A percentile compares a stretch with the other conserved stretches of the same genome.
Conservation (phyloP, 352 stramenopile genomes). For the Globisporangium cylindrosporum region DNA sequence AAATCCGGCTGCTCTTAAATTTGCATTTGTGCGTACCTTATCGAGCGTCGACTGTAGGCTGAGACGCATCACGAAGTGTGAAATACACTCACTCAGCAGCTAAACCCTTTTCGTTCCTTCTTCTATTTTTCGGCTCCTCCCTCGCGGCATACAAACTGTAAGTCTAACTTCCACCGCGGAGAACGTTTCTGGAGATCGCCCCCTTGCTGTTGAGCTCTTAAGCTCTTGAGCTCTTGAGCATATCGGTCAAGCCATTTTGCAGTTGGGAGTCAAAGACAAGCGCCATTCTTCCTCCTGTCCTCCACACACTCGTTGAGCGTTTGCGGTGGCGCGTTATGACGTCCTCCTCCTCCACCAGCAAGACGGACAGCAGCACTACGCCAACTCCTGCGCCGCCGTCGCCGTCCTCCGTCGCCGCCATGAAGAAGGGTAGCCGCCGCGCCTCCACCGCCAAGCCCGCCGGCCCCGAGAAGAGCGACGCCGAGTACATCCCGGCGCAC, state of each 20-base stretch:
- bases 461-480: conserved; percentile 36
- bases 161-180: neutral
- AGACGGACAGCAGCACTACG: neutral
- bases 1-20: too few species aligned
- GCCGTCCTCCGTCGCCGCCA: conserved; percentile 10
- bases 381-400: neutral
- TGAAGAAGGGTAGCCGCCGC: conserved; percentile 3
- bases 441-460: neutral
- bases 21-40: too few species aligned
- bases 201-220: neutral
- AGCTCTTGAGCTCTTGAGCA: neutral
- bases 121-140: neutral
- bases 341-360: neutral
- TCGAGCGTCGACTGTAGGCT: too few species aligned
- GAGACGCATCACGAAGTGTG: too few species aligned
- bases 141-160: neutral
- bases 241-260: neutral
- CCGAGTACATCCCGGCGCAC: conserved; percentile 86
- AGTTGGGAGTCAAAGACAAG: conserved; percentile 6
- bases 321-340: conserved; percentile 2
- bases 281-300: neutral
- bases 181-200: neutral
- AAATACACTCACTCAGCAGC: neutral
- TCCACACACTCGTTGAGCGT: neutral
- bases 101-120: neutral